Conservation (phyloP, 2,329 filamentous ascomycete genomes). For the Fusarium setosum region DNA sequence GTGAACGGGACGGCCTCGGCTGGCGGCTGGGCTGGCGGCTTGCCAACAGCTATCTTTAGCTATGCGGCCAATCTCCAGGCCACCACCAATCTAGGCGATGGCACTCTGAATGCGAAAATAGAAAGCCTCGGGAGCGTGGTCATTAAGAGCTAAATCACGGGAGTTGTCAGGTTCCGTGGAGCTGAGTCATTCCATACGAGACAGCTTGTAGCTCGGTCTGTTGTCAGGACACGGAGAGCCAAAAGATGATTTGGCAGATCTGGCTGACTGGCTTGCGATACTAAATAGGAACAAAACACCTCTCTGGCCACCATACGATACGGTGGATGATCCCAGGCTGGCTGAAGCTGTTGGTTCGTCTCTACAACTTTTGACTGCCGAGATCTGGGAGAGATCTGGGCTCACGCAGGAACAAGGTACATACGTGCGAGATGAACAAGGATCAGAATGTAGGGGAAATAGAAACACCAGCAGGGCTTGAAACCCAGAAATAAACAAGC, state of each 20-base stretch:
- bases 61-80: constrained; percentile 2
- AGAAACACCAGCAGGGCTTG: constrained; percentile 4
- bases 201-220: neutral
- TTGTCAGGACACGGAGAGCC: neutral
- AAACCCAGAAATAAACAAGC: neutral
- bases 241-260: no score
- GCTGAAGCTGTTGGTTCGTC: constrained; percentile 11
- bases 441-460: constrained; percentile 22
- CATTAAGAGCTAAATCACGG: constrained; percentile 2
- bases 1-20: neutral
- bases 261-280: neutral
- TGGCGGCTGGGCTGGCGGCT: neutral
- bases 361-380: constrained; percentile 1
- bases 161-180: no score
- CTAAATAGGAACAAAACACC: no score
- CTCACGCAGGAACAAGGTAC: constrained; percentile 10
- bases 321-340: no score
- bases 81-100: constrained; percentile 7
- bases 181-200: neutral
- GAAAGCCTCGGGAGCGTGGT: constrained; percentile 6
- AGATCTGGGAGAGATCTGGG: constrained; percentile 13
- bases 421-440: constrained; percentile 4
- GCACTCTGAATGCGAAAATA: constrained; percentile 3
- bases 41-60: constrained; percentile 29
- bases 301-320: neutral